Evolutionary conservation across 208 protist genomes (phyloP), one percentile per base, ranked within the genome.

Genomic region (Wallacemonas sp.): DNA sequence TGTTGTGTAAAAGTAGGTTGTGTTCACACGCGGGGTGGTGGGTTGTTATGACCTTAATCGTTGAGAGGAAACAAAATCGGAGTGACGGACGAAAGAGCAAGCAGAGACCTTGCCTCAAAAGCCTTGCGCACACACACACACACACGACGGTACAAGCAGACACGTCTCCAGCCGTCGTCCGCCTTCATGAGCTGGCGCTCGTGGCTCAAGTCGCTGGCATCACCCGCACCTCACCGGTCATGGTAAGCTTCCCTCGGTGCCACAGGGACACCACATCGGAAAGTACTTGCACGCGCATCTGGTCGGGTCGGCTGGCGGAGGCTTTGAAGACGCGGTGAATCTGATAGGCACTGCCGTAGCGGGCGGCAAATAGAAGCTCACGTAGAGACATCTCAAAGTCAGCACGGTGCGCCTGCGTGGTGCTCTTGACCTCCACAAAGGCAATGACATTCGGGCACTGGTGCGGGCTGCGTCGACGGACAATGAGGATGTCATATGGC

Each of bases 351-450:
- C 38, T 46, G 1, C 90, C 90, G 58, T 86, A 92, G 8, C 83
- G 76, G 0, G 90, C 90, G 1, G 87, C 87, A n/a, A 87, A 82
- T 15, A 95, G 63, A 10, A 95, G 58, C 74, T 95, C 90, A 6
- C 82, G 62, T 30, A 91, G 53, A 10, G 85, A 92, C 50, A 95
- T 63, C 64, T 95, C 87, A 78, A 95, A 95, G 52, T 91, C 85
- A 1, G 63, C 60, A 0, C 87, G 76, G 8, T 65, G 66, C 0
- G 58, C 45, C 17, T 79, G 84, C 37, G 73, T 80, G 1, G 90
- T 95, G 21, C 77, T 87, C 72, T 95, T 95, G 32, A 95, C 90
- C 62, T 95, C 90, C 24, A 92, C 63, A 39, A 83, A 92, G 10
- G 44, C 54, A 17, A 95, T 22, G 8, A 95, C 75, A 6, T 86